A percentile compares a stretch with the other conserved stretches of the same genome.
These are phyloP conservation scores for Mortierella polycephala DNA, from an alignment of 371 early-diverging fungal species.

Conservation along the genomic window DNA sequence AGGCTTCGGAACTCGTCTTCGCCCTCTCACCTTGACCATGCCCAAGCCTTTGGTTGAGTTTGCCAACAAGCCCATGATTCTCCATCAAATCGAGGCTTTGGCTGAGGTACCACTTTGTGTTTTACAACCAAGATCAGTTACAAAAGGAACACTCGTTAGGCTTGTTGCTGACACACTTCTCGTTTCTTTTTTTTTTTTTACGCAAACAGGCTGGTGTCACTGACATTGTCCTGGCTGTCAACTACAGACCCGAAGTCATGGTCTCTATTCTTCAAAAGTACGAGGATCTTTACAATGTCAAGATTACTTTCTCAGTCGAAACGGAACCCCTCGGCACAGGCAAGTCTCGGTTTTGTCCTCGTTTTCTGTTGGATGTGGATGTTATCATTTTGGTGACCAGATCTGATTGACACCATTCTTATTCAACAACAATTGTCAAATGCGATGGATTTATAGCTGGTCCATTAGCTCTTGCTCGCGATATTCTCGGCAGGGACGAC, in stretches of 20 bases:
- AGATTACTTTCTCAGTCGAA: slow-evolving; percentile 98
- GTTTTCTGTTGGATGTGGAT: neutral
- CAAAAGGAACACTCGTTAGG: neutral
- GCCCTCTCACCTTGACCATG: slow-evolving; percentile 97
- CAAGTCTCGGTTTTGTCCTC: slow-evolving; percentile 22
- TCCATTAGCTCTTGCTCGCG: slow-evolving; percentile 94
- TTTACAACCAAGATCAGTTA: neutral
- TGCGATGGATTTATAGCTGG: slow-evolving; percentile 72
- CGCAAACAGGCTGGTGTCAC: slow-evolving; percentile 90
- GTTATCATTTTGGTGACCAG: slow-evolving; percentile 4
- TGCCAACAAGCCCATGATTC: slow-evolving; percentile 99
- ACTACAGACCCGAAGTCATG: slow-evolving; percentile 98
- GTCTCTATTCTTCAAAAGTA: slow-evolving; percentile 85
- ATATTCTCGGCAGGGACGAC: slow-evolving; percentile 91
- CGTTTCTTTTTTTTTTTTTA: slow-evolving; percentile 2
- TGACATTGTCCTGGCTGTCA: slow-evolving; percentile 98
- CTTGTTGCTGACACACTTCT: neutral
- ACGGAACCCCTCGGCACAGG: slow-evolving; percentile 96
- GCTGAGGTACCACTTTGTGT: slow-evolving; percentile 76
- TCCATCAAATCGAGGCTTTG: slow-evolving; percentile 98
- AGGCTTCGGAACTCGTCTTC: slow-evolving; percentile 98
- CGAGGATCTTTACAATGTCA: slow-evolving; percentile 88
- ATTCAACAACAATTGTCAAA: too few species aligned
- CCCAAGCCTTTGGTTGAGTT: slow-evolving; percentile 99
- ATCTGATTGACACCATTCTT: neutral